These are phyloP conservation scores for Nemania abortiva DNA, from an alignment of 2,329 filamentous ascomycete species.

Conservation along the genomic window DNA sequence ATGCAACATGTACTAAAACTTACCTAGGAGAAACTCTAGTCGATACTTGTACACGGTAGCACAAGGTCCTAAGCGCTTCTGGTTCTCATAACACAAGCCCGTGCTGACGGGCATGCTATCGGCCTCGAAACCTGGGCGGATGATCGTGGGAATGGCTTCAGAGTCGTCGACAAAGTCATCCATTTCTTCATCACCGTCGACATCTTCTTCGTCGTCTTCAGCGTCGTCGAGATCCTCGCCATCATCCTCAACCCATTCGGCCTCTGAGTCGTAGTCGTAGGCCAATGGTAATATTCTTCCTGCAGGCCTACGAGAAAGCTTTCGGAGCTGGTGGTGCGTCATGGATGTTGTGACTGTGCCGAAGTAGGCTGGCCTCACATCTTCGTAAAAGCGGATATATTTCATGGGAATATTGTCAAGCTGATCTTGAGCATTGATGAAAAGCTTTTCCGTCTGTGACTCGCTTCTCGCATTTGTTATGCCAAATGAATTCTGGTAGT, in stretches of 20 bases:
- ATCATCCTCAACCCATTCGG: constrained; percentile 82
- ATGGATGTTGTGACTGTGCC: constrained; percentile 77
- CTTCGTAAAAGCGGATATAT: constrained; percentile 70
- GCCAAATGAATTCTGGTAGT: constrained; percentile 44
- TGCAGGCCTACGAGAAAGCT: constrained; percentile 66
- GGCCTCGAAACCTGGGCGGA: constrained; percentile 61
- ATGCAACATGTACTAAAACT: constrained; percentile 51
- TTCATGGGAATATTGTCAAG: constrained; percentile 70
- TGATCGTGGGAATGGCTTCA: constrained; percentile 66
- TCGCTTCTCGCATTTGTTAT: constrained; percentile 54
- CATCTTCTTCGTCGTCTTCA: constrained; percentile 76
- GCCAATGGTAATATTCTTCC: constrained; percentile 71
- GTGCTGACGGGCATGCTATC: constrained; percentile 80
- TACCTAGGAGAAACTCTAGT: constrained; percentile 81
- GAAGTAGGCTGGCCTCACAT: constrained; percentile 76
- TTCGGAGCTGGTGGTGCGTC: constrained; percentile 61
- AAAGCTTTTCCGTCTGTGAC: constrained; percentile 54
- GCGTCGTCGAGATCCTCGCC: constrained; percentile 68
- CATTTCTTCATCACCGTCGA: constrained; percentile 83
- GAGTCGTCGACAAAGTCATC: constrained; percentile 91
- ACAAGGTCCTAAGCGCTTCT: constrained; percentile 59
- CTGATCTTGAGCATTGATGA: constrained; percentile 52
- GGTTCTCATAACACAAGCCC: constrained; percentile 86
- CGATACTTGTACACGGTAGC: constrained; percentile 70
- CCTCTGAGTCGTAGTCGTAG: constrained; percentile 89